phyloP scores from a whole-genome alignment of 176 grass and related monocot species.

The Chrysopogon serrulatus region DNA sequence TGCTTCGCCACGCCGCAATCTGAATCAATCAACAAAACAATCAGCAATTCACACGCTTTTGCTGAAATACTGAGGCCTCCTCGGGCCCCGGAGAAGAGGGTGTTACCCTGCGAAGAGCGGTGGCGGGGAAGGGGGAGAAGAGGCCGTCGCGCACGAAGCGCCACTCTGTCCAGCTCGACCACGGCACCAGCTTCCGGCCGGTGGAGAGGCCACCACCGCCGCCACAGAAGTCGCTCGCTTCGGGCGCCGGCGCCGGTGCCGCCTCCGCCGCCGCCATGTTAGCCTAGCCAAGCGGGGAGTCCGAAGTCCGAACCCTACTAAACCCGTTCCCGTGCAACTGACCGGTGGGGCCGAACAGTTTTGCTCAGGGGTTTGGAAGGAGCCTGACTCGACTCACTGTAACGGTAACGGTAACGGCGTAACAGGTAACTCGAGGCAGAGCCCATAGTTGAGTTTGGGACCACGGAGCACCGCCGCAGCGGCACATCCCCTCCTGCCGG shows the following conservation, averaged over 20 bases:
- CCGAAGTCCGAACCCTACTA: slow-evolving; percentile 30
- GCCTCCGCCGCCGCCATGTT: slow-evolving; percentile 38
- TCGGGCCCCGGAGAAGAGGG: not conserved
- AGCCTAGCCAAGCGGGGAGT: not conserved
- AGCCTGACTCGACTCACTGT: not conserved
- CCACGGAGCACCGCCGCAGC: not conserved
- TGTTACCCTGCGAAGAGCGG: slow-evolving; percentile 64
- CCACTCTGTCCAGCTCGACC: slow-evolving; percentile 95
- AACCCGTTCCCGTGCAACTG: slow-evolving; percentile 3
- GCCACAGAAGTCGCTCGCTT: not conserved
- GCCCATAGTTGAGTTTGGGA: not conserved
- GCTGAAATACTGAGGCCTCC: not conserved
- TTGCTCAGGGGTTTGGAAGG: not conserved
- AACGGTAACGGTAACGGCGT: not conserved
- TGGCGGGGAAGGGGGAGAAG: slow-evolving; percentile 56
- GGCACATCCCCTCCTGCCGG: not conserved
- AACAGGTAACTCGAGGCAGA: no score
- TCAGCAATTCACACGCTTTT: not conserved
- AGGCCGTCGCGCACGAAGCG: slow-evolving; percentile 62
- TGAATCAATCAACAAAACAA: slow-evolving; percentile 13
- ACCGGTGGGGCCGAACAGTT: not conserved
- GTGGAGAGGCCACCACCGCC: slow-evolving; percentile 25
- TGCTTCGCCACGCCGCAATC: slow-evolving; percentile 87
- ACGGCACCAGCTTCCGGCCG: slow-evolving; percentile 81
- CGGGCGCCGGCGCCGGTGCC: not conserved